Evolutionary conservation across 2,329 filamentous ascomycete species (phyloP).

Genomic region (Xylaria arbuscula): DNA sequence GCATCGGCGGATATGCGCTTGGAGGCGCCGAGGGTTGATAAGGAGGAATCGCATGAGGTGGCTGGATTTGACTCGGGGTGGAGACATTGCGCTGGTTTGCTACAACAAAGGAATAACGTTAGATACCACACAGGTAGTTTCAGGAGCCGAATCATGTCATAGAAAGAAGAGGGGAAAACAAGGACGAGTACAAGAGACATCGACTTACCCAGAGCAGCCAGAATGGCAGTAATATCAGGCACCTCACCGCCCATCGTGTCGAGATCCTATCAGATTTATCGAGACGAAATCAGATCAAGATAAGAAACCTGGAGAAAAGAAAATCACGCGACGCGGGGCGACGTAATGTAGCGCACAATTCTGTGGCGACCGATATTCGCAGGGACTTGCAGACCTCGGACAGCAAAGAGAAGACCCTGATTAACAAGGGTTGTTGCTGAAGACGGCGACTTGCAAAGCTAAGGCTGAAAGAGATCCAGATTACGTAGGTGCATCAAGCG

Average conservation of each 20-base stretch:
- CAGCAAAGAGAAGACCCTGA: constrained; percentile 10
- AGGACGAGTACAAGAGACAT: constrained; percentile 4
- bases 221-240: constrained; percentile 59
- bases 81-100: constrained; percentile 58
- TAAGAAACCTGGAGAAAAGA: constrained; percentile 5
- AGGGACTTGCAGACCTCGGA: constrained; percentile 15
- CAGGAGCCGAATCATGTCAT: not conserved
- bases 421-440: constrained; percentile 20
- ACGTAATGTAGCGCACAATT: constrained; percentile 30
- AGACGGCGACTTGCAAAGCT: constrained; percentile 27
- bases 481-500: constrained; percentile 36
- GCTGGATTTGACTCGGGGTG: constrained; percentile 58
- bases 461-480: constrained; percentile 28
- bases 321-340: constrained; percentile 7
- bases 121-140: constrained; percentile 33
- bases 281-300: constrained; percentile 12
- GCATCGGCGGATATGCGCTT: constrained; percentile 53
- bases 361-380: constrained; percentile 27
- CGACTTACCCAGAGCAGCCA: constrained; percentile 61
- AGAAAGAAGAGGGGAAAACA: not conserved
- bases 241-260: constrained; percentile 55
- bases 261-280: constrained; percentile 15
- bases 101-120: constrained; percentile 44
- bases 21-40: constrained; percentile 55
- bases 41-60: constrained; percentile 49